Evolutionary conservation across 306 rosid species (phyloP), one percentile per base, ranked within the genome.

Genomic region (Trifolium repens): DNA sequence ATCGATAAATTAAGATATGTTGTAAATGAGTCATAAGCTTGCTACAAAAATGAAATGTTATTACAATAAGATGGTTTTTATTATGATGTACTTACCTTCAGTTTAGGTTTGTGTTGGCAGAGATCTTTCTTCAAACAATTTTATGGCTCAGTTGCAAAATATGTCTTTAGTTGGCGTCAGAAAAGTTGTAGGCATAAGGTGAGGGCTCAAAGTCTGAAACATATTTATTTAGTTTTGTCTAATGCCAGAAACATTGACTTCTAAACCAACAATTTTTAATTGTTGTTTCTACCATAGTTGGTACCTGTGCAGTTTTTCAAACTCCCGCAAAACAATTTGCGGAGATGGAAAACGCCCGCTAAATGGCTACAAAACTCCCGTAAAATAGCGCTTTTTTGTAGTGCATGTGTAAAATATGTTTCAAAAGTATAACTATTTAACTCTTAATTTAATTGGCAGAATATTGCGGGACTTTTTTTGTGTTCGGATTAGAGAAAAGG

Each of bases 131-230:
- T 76, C 89, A 89, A 91, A 86, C 98, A 94, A 78, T 91, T 94
- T 79, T 59, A 74, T 78, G 91, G 89, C 74, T 87, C 97, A n/a
- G 83, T 94, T 50, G 78, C 90, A 10, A 80, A 87, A 67, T 71
- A 87, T 22, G 98, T 91, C 79, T 94, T 79, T 94, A n/a, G n/a
- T n/a, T n/a, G n/a, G n/a, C n/a, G n/a, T 94, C 84, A 87, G 39
- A 74, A 88, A 73, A 83, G 84, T 94, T 71, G 88, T 94, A 34
- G 93, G 97, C 71, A 94, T 94, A 77, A 94, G 96, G 97, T 91
- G 66, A 82, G 74, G 55, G 16, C 42, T 52, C 64, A 58, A 47
- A 68, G 60, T 16, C 62, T 52, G 40, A 46, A 42, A 60, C 61
- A 61, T 46, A 44, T 44, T 73, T 73, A 46, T 75, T 27, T 53